Base-by-base conservation (phyloP, 345 rosid species). In the Lepidium didymum region DNA sequence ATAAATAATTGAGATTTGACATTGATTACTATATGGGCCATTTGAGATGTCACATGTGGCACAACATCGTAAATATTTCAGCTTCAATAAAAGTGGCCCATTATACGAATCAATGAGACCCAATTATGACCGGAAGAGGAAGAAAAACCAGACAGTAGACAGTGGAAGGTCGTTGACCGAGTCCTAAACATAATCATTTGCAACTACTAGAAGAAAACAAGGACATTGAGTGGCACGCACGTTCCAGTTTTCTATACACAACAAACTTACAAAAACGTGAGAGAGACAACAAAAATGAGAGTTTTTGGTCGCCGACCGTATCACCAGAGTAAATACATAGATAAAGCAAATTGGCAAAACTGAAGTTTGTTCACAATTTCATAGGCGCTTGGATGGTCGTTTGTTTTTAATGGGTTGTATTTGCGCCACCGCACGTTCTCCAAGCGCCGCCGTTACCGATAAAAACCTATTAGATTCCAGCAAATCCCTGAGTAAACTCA, bases 371-470 rank as follows among this genome's bases (percentile, higher is more conserved):
- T 12, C 15, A n/a, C 43, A 33, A 43, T 25, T 31, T 42, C 0
- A 6, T 59, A 41, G 59, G 23, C 33, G 21, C 21, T 35, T 54
- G 62, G 46, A 63, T 64, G 76, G 19, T 72, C 16, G 25, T 56
- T 72, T 73, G 37, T 16, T 10, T 64, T 64, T 72, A 73, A 73
- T 73, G 77, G 77, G 77, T 34, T 73, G 77, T 51, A 73, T 73
- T 29, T 73, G 77, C 67, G 61, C 77, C 47, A 72, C 76, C 53
- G 76, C 76, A 2, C 70, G 76, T 56, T 56, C 76, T 15, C 76
- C 70, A 38, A 64, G 37, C 66, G 76, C 76, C 29, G 70, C 76
- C 52, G 68, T 57, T 15, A 31, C 71, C 0, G 43, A 72, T 42
- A 72, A 31, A 16, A 53, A 64, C 10, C 54, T 62, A 3, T 29